Conservation (phyloP, 2,329 filamentous ascomycete genomes). For the Arachnomyces sp. region DNA sequence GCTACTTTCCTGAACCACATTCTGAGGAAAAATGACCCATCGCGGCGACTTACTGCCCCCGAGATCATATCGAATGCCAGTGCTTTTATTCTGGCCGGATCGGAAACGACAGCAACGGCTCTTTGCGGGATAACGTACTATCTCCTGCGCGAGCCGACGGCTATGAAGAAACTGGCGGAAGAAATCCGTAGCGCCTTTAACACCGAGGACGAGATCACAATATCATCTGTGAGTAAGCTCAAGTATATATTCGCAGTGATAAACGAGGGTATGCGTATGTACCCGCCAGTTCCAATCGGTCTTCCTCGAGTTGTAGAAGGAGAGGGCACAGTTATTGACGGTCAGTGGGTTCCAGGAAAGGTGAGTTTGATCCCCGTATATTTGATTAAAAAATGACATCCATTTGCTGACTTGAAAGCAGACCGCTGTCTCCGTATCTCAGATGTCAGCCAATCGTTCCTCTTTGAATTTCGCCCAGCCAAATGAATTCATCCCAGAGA, state of each 20-base stretch:
- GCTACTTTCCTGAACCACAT: slow-evolving; percentile 13
- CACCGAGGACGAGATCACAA: slow-evolving; percentile 21
- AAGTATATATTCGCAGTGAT: slow-evolving; percentile 41
- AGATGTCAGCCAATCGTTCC: slow-evolving; percentile 9
- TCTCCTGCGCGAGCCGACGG: slow-evolving; percentile 21
- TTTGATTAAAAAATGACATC: not conserved
- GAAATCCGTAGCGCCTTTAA: slow-evolving; percentile 25
- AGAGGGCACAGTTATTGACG: not conserved
- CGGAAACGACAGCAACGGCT: slow-evolving; percentile 27
- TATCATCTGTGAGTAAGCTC: slow-evolving; percentile 25
- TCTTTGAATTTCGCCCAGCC: slow-evolving; percentile 19
- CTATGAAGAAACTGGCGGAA: slow-evolving; percentile 25
- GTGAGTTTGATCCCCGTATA: not conserved
- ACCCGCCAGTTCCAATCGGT: slow-evolving; percentile 33
- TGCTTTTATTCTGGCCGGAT: slow-evolving; percentile 1
- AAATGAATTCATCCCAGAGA: slow-evolving; percentile 21
- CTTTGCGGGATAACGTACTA: slow-evolving; percentile 32
- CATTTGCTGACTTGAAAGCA: not conserved
- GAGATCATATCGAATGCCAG: slow-evolving; percentile 21
- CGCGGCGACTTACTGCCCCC: slow-evolving; percentile 20
- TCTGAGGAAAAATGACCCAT: slow-evolving; percentile 5
- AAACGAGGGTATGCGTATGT: slow-evolving; percentile 41
- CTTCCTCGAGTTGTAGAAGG: slow-evolving; percentile 12
- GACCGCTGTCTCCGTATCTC: not conserved
- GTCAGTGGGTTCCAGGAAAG: not conserved